Conservation (phyloP, 768 basidiomycete genomes). For the Lactifluus volemus region DNA sequence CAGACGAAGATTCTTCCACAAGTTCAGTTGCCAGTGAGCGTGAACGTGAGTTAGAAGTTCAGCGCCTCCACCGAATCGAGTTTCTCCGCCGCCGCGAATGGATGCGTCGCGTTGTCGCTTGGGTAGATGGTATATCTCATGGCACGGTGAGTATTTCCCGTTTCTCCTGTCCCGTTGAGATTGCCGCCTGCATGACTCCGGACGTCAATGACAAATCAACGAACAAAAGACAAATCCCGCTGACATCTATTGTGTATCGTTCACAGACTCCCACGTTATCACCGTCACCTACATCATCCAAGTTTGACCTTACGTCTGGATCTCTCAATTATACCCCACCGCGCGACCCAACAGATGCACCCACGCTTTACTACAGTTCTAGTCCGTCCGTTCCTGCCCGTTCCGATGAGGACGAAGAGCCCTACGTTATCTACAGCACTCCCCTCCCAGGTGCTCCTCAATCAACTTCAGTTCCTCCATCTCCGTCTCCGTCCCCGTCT, state of each 20-base stretch:
- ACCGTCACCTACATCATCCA: not conserved
- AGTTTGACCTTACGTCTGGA: not conserved
- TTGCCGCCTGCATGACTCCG: too few species aligned
- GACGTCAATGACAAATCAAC: not conserved
- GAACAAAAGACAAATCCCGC: not conserved
- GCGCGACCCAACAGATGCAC: slow-evolving; percentile 8
- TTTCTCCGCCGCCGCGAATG: slow-evolving; percentile 19
- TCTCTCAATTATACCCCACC: slow-evolving; percentile 10
- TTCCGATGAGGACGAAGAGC: slow-evolving; percentile 17
- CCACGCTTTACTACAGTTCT: slow-evolving; percentile 13
- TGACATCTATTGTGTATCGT: slow-evolving; percentile 1
- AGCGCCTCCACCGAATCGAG: slow-evolving; percentile 15
- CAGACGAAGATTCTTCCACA: slow-evolving; percentile 16
- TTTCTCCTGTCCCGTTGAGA: not conserved
- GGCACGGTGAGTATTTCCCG: slow-evolving; percentile 3
- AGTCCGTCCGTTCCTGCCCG: not conserved
- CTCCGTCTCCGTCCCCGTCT: not conserved
- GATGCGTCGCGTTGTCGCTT: slow-evolving; percentile 20
- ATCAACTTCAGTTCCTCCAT: not conserved
- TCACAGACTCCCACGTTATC: slow-evolving; percentile 10
- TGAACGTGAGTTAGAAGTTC: slow-evolving; percentile 10
- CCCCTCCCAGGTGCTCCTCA: slow-evolving; percentile 9
- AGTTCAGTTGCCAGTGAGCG: slow-evolving; percentile 9
- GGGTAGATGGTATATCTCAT: slow-evolving; percentile 18
- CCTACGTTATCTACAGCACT: slow-evolving; percentile 20